Conservation (phyloP, 2,329 filamentous ascomycete genomes). For the Septoria linicola region DNA sequence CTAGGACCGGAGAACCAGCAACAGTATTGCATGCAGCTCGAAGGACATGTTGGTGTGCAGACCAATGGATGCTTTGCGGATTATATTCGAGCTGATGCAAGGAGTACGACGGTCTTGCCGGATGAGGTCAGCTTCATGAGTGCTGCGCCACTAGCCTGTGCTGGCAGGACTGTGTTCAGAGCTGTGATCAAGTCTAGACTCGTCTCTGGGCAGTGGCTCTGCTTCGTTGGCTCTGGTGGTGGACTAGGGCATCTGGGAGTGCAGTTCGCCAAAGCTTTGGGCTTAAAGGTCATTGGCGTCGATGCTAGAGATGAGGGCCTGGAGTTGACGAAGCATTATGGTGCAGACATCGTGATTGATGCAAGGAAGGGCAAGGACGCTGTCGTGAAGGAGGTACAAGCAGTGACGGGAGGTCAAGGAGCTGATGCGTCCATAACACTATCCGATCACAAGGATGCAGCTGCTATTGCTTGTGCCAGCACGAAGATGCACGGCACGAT, state of each 20-base stretch:
- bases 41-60: constrained; percentile 52
- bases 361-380: constrained; percentile 50
- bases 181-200: constrained; percentile 47
- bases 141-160: constrained; percentile 59
- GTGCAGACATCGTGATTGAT: constrained; percentile 56
- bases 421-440: constrained; percentile 56
- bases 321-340: constrained; percentile 47
- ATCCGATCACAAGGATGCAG: constrained; percentile 52
- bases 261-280: constrained; percentile 52
- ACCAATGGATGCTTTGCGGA: constrained; percentile 58
- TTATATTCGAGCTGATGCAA: constrained; percentile 53
- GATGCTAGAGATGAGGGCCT: constrained; percentile 57
- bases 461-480: constrained; percentile 54
- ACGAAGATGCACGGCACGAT: constrained; percentile 61
- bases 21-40: constrained; percentile 54
- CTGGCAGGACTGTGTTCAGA: constrained; percentile 54
- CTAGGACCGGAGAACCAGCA: constrained; percentile 47
- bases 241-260: constrained; percentile 56
- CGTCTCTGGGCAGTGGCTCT: constrained; percentile 42
- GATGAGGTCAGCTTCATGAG: constrained; percentile 50
- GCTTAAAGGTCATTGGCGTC: constrained; percentile 54
- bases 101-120: constrained; percentile 50
- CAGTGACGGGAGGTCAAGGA: constrained; percentile 50
- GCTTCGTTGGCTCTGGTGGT: constrained; percentile 50
- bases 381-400: constrained; percentile 50